A percentile compares a stretch with the other conserved stretches of the same genome.
Conservation (phyloP, 257 asterid genomes). For the Thymus quinquecostatus region DNA sequence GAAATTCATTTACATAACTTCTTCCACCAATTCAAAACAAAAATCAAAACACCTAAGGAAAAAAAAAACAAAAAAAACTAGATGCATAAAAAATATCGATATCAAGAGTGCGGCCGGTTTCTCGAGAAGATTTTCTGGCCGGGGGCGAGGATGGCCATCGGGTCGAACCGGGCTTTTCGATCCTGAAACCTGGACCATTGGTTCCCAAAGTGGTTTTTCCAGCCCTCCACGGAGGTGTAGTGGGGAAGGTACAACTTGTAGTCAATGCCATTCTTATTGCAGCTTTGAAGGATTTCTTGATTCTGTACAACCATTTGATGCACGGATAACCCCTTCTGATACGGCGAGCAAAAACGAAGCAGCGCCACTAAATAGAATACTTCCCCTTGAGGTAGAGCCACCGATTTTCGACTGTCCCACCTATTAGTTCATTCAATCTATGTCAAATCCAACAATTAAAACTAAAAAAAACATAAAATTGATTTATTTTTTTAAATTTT, state of each 20-base stretch:
- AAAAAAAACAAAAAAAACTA: background rate
- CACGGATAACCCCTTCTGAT: slow-evolving; percentile 51
- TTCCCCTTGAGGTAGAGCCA: slow-evolving; percentile 67
- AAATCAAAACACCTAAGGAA: background rate
- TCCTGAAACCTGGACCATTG: slow-evolving; percentile 81
- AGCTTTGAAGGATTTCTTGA: slow-evolving; percentile 59
- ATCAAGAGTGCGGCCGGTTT: slow-evolving; percentile 47
- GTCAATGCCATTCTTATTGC: slow-evolving; percentile 55
- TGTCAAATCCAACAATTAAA: too few relatives aligned
- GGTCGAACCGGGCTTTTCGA: slow-evolving; percentile 70
- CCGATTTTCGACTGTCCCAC: slow-evolving; percentile 83
- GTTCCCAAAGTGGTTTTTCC: slow-evolving; percentile 80
- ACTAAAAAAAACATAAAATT: too few relatives aligned
- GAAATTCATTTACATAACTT: slow-evolving; percentile 55
- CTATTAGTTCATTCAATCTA: slow-evolving; percentile 30
- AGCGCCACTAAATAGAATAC: slow-evolving; percentile 79
- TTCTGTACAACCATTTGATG: slow-evolving; percentile 75
- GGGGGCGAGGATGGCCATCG: slow-evolving; percentile 90
- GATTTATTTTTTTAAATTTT: too few relatives aligned
- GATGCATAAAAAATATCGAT: background rate
- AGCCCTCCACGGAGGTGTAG: slow-evolving; percentile 59
- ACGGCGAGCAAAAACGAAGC: slow-evolving; percentile 65
- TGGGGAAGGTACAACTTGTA: slow-evolving; percentile 87
- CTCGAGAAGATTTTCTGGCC: slow-evolving; percentile 84
- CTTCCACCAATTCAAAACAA: slow-evolving; percentile 35